phyloP scores from a whole-genome alignment of 768 basidiomycete species.

The Trametes cingulata region DNA sequence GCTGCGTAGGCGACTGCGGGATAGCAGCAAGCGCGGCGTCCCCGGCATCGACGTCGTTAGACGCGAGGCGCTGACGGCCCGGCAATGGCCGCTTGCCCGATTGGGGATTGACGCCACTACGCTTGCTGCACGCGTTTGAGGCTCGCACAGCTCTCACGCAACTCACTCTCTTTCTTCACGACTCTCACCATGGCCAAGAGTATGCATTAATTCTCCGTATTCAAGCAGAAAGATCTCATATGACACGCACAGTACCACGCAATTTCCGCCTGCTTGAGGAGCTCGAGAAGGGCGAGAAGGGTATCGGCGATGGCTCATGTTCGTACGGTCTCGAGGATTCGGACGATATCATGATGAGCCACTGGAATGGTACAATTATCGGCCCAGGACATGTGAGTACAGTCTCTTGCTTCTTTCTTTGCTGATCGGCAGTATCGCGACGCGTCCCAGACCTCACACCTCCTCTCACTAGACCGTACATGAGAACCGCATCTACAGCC shows the following conservation, averaged over 20 bases:
- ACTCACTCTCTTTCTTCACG: conserved; percentile 1
- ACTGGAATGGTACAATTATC: conserved; percentile 99
- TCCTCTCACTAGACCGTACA: conserved; percentile 74
- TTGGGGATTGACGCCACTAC: conserved; percentile 17
- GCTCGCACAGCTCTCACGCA: not conserved
- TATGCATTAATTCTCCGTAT: not conserved
- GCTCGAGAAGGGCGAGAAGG: conserved; percentile 99
- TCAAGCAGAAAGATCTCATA: not conserved
- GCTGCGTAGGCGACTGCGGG: conserved; percentile 20
- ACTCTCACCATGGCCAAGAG: conserved; percentile 35
- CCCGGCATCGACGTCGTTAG: conserved; percentile 4
- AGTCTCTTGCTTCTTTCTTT: not conserved
- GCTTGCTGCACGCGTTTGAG: not conserved
- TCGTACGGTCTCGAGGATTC: conserved; percentile 94
- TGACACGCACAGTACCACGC: conserved; percentile 69
- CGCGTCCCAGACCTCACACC: conserved; percentile 13
- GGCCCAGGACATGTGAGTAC: conserved; percentile 90
- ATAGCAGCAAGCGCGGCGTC: conserved; percentile 1
- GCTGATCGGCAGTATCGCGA: conserved; percentile 18
- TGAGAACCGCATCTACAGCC: conserved; percentile 97
- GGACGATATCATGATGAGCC: conserved; percentile 96
- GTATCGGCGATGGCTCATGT: conserved; percentile 96
- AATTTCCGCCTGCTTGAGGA: conserved; percentile 97
- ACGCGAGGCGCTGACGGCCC: conserved; percentile 19
- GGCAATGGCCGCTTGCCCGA: conserved; percentile 17